Evolutionary conservation across 2,329 filamentous ascomycete species (phyloP).

Genomic region (Trichoderma aggressivum): DNA sequence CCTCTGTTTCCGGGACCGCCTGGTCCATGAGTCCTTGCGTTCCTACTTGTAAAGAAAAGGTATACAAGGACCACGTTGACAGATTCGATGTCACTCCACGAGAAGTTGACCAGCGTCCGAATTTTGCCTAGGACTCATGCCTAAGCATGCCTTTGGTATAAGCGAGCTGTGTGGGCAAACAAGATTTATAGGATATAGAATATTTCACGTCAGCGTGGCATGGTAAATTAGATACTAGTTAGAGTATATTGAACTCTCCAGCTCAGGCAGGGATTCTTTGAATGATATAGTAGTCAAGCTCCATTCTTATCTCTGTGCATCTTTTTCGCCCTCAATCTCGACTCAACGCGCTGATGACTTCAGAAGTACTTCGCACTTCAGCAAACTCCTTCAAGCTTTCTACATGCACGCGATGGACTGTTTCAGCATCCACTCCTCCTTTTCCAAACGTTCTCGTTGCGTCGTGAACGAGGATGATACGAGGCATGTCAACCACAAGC

Average conservation of each 20-base stretch:
- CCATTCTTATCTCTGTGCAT: background rate
- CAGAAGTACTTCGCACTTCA: conserved; percentile 14
- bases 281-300: background rate
- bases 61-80: background rate
- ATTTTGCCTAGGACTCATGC: background rate
- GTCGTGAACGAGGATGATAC: conserved; percentile 21
- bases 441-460: conserved; percentile 19
- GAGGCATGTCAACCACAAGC: conserved; percentile 20
- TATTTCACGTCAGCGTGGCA: background rate
- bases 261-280: background rate
- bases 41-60: background rate
- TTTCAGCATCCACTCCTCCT: conserved; percentile 18
- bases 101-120: background rate
- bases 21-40: conserved; percentile 9
- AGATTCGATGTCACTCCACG: background rate
- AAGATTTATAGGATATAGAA: background rate
- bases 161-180: background rate
- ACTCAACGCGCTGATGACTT: background rate
- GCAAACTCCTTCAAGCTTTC: conserved; percentile 18
- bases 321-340: background rate
- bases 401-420: conserved; percentile 18
- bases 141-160: background rate
- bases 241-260: background rate
- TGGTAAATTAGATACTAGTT: background rate
- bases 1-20: background rate